Percentiles rank a stretch among this genome's conserved stretches.
Conservation (phyloP, 805 yeast genomes). For the Zygoascus bituminiphila region DNA sequence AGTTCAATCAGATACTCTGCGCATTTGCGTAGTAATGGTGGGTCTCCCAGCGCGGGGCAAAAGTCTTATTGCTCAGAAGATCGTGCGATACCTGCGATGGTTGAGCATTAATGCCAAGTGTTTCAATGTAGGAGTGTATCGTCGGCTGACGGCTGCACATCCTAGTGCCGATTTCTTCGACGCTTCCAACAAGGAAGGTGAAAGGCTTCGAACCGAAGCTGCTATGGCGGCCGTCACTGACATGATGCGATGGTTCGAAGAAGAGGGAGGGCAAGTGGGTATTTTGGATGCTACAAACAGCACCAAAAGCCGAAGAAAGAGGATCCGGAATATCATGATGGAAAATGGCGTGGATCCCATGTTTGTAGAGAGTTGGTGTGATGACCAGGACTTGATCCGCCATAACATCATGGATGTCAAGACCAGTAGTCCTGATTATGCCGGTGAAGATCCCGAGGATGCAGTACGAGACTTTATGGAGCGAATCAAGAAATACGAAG, state of each 20-base stretch:
- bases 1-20: conserved; percentile 37
- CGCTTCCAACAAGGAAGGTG: conserved; percentile 55
- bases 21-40: conserved; percentile 74
- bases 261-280: conserved; percentile 80
- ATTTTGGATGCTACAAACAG: conserved; percentile 91
- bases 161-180: conserved; percentile 76
- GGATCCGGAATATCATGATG: conserved; percentile 39
- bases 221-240: conserved; percentile 65
- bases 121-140: conserved; percentile 82
- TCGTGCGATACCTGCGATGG: conserved; percentile 90
- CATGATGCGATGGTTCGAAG: conserved; percentile 78
- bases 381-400: conserved; percentile 67
- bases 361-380: conserved; percentile 88
- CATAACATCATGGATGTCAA: conserved; percentile 82
- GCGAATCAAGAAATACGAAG: conserved; percentile 67
- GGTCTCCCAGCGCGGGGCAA: conserved; percentile 65
- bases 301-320: conserved; percentile 60
- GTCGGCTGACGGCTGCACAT: conserved; percentile 55
- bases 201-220: conserved; percentile 56
- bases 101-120: conserved; percentile 76
- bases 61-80: conserved; percentile 87
- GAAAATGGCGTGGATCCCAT: conserved; percentile 71
- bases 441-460: conserved; percentile 54
- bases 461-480: conserved; percentile 66
- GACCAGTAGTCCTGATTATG: conserved; percentile 78